Percentiles rank a stretch among this genome's conserved stretches.
These are phyloP conservation scores for Penicillium sp. DNA, from an alignment of 2,329 filamentous ascomycete genomes.

Conservation along the genomic window DNA sequence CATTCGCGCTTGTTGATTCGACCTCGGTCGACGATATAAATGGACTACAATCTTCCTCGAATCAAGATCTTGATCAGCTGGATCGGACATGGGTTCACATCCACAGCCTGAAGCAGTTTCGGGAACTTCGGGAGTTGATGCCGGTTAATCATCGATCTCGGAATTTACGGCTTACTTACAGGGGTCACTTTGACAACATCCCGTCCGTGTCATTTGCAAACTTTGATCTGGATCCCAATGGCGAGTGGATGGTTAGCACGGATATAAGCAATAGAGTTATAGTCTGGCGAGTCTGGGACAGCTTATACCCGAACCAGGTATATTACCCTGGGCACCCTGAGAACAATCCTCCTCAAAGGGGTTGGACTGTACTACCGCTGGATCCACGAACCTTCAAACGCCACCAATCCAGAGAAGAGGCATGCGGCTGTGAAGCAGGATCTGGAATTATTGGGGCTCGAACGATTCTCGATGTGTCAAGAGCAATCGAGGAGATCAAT, in stretches of 20 bases:
- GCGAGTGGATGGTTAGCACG: constrained; percentile 57
- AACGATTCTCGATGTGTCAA: constrained; percentile 32
- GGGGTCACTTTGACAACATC: constrained; percentile 53
- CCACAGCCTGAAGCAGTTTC: constrained; percentile 23
- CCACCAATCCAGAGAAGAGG: constrained; percentile 35
- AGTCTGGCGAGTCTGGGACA: constrained; percentile 52
- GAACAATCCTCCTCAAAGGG: constrained; percentile 29
- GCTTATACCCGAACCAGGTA: constrained; percentile 26
- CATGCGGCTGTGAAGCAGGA: constrained; percentile 40
- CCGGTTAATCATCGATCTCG: constrained; percentile 36
- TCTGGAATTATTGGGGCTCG: constrained; percentile 16
- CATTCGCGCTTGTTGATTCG: constrained; percentile 54
- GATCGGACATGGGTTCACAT: constrained; percentile 39
- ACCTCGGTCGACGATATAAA: constrained; percentile 22
- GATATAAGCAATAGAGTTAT: constrained; percentile 54
- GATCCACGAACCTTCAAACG: constrained; percentile 45
- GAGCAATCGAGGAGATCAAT: constrained; percentile 24
- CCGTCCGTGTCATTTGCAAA: constrained; percentile 61
- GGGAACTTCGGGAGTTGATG: constrained; percentile 29
- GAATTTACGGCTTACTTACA: constrained; percentile 45
- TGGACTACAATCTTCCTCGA: constrained; percentile 9
- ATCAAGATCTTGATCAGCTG: background rate
- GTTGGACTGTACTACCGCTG: constrained; percentile 49
- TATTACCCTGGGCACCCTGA: constrained; percentile 23
- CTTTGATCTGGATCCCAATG: constrained; percentile 54